Evolutionary conservation across 768 basidiomycete genomes (phyloP).

Genomic region (Rhizopogon rudus): DNA sequence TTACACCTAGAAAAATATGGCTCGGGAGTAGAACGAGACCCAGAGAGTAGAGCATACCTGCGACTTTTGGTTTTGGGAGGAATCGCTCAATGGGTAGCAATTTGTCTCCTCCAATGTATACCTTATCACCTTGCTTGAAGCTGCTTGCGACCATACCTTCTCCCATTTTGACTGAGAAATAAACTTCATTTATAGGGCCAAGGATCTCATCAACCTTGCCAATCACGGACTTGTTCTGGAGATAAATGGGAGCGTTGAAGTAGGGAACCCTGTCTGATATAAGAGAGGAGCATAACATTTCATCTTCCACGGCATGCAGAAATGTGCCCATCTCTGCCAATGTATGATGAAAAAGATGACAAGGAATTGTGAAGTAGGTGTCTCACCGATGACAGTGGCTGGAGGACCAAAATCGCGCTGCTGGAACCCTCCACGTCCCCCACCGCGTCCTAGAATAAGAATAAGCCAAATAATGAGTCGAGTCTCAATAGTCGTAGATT

Average conservation of each 20-base stretch:
- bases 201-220: slow-evolving; percentile 99
- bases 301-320: slow-evolving; percentile 93
- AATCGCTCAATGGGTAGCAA: slow-evolving; percentile 94
- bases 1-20: slow-evolving; percentile 23
- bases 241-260: slow-evolving; percentile 98
- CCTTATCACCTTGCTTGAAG: slow-evolving; percentile 97
- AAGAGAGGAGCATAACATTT: slow-evolving; percentile 91
- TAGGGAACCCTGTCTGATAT: slow-evolving; percentile 92
- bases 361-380: background rate
- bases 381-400: slow-evolving; percentile 67
- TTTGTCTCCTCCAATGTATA: slow-evolving; percentile 97
- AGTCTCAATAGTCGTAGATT: background rate
- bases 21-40: background rate
- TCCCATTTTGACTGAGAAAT: slow-evolving; percentile 96
- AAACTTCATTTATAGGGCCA: slow-evolving; percentile 99
- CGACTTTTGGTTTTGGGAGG: slow-evolving; percentile 89
- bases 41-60: slow-evolving; percentile 45
- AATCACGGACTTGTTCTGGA: slow-evolving; percentile 92
- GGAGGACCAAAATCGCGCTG: slow-evolving; percentile 77
- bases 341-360: slow-evolving; percentile 6
- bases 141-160: slow-evolving; percentile 93
- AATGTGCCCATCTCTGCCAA: slow-evolving; percentile 86
- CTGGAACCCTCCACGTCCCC: slow-evolving; percentile 65
- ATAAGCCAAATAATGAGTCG: background rate
- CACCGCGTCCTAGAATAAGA: slow-evolving; percentile 43